Conservation (phyloP, 2,329 filamentous ascomycete genomes). For the Myriosclerotinia scirpicola region DNA sequence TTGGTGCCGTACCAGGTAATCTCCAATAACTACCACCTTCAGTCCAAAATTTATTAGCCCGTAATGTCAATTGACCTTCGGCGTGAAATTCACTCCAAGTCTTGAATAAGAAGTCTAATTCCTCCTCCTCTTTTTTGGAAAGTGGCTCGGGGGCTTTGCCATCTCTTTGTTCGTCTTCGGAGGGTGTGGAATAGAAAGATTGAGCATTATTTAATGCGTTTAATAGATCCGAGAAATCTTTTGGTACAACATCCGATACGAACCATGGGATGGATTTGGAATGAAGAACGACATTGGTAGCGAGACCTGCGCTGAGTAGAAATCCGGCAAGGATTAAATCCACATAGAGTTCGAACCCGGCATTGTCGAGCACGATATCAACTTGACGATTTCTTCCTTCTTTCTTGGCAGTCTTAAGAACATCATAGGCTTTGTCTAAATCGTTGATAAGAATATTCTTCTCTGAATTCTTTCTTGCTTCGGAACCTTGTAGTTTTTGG, state of each 20-base stretch:
- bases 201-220: constrained; percentile 75
- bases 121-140: constrained; percentile 62
- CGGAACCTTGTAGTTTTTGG: constrained; percentile 88
- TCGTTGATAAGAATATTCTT: constrained; percentile 93
- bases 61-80: constrained; percentile 79
- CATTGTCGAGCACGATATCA: constrained; percentile 95
- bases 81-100: constrained; percentile 79
- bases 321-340: constrained; percentile 92
- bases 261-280: constrained; percentile 98
- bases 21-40: constrained; percentile 85
- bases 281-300: constrained; percentile 83
- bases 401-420: constrained; percentile 64
- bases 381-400: constrained; percentile 71
- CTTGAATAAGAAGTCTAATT: constrained; percentile 75
- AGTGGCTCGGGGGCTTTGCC: constrained; percentile 61
- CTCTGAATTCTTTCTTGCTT: constrained; percentile 82
- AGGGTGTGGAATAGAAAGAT: constrained; percentile 73
- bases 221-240: constrained; percentile 81
- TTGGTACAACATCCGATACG: constrained; percentile 88
- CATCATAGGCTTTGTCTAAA: constrained; percentile 67
- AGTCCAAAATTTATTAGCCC: constrained; percentile 92
- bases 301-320: constrained; percentile 78
- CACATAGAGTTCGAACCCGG: constrained; percentile 95
- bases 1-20: constrained; percentile 66
- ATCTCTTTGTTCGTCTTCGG: constrained; percentile 62